phyloP scores from a whole-genome alignment of 2,329 filamentous ascomycete species.

The Botrytis deweyae region DNA sequence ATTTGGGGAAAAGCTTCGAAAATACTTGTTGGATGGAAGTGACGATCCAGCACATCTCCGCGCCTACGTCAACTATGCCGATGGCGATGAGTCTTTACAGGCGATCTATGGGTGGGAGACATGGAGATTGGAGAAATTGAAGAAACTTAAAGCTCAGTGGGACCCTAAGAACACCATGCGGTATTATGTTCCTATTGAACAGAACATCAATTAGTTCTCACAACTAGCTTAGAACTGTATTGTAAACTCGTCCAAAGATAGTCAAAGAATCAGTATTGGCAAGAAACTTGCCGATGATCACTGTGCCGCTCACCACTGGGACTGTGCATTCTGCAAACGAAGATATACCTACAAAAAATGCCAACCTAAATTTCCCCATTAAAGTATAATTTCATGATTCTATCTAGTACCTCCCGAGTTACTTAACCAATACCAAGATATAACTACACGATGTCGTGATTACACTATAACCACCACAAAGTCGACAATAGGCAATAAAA shows the following conservation, averaged over 20 bases:
- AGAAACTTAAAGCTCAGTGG: conserved; percentile 48
- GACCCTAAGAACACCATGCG: conserved; percentile 47
- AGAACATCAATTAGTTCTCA: background rate
- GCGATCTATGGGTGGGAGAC: conserved; percentile 49
- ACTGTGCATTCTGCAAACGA: background rate
- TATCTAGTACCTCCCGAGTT: background rate
- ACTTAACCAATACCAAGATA: background rate
- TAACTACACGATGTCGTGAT: background rate
- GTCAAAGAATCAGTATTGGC: background rate
- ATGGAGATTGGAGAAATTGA: conserved; percentile 49
- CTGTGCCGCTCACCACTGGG: background rate
- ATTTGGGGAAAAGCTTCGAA: background rate
- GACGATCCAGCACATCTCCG: background rate
- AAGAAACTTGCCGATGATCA: background rate
- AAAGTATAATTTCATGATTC: background rate
- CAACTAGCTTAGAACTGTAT: background rate
- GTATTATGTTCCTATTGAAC: conserved; percentile 40
- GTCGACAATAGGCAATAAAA: background rate
- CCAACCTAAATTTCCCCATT: background rate
- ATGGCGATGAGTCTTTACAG: conserved; percentile 45
- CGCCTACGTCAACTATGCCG: conserved; percentile 52
- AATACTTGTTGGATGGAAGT: conserved; percentile 11
- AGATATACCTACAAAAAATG: background rate
- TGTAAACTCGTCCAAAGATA: background rate
- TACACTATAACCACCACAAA: background rate